Conservation (phyloP, 768 basidiomycete genomes). For the Chiua virens region DNA sequence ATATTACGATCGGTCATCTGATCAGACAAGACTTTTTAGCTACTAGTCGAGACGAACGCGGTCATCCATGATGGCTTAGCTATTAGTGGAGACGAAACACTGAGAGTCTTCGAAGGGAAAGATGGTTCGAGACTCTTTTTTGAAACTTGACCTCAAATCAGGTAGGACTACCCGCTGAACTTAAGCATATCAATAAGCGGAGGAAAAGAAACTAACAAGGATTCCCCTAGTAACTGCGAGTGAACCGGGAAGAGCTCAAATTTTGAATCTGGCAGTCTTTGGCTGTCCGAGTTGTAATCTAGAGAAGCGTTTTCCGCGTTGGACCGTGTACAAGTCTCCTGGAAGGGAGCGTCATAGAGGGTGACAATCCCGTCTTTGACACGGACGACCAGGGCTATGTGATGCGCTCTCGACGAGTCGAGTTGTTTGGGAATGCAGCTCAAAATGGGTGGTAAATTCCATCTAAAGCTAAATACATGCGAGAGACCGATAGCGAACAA, state of each 20-base stretch:
- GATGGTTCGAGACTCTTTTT: too few species aligned
- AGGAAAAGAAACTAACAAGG: conserved; percentile 92
- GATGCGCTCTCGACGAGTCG: conserved; percentile 77
- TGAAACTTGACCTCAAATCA: conserved; percentile 68
- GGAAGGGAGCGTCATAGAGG: conserved; percentile 80
- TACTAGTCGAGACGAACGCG: too few species aligned
- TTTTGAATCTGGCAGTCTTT: conserved; percentile 72
- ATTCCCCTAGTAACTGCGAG: conserved; percentile 88
- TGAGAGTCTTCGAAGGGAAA: too few species aligned
- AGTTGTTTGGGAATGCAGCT: conserved; percentile 87
- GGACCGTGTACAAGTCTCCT: conserved; percentile 77
- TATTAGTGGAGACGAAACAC: too few species aligned
- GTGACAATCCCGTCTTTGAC: conserved; percentile 69
- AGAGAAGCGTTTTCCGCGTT: conserved; percentile 71
- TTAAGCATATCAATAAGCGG: conserved; percentile 90
- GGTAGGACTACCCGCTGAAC: conserved; percentile 83
- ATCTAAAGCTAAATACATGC: conserved; percentile 84
- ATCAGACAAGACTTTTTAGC: too few species aligned
- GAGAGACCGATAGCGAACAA: conserved; percentile 84
- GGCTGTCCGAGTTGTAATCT: conserved; percentile 74
- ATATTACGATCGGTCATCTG: too few species aligned
- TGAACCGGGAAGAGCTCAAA: conserved; percentile 85
- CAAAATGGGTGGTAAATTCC: conserved; percentile 80
- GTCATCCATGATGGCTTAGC: too few species aligned
- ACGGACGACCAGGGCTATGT: conserved; percentile 61